These are phyloP conservation scores for Furcasterigmium furcatum DNA, from an alignment of 2,329 filamentous ascomycete species.

Conservation along the genomic window DNA sequence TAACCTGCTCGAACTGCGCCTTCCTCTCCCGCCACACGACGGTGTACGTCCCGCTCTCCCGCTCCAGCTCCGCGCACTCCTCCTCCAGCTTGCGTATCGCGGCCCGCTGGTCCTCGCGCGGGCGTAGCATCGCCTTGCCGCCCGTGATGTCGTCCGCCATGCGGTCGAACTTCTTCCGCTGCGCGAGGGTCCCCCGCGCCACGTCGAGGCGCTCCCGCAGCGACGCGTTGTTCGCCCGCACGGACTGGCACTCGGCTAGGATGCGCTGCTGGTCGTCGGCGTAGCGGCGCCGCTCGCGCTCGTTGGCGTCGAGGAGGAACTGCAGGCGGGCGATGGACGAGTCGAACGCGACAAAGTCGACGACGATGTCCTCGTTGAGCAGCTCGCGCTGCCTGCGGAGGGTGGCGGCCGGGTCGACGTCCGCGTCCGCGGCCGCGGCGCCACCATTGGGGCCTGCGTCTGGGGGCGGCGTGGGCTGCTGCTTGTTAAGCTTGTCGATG, in stretches of 20 bases:
- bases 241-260: conserved; percentile 70
- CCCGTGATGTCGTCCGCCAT: conserved; percentile 82
- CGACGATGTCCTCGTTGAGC: conserved; percentile 77
- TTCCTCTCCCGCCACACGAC: conserved; percentile 80
- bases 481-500: conserved; percentile 49
- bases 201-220: conserved; percentile 74
- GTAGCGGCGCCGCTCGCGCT: conserved; percentile 79
- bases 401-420: conserved; percentile 24
- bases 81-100: conserved; percentile 79
- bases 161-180: conserved; percentile 84
- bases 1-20: conserved; percentile 83
- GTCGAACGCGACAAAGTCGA: conserved; percentile 88
- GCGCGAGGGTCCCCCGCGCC: conserved; percentile 69
- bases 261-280: conserved; percentile 77
- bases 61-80: conserved; percentile 83
- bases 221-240: conserved; percentile 70
- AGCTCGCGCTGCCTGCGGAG: conserved; percentile 56
- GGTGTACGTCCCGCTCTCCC: conserved; percentile 78
- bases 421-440: conserved; percentile 15
- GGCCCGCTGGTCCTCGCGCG: conserved; percentile 77
- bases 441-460: conserved; percentile 34
- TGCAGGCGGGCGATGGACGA: conserved; percentile 84
- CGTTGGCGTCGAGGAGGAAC: conserved; percentile 80
- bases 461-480: conserved; percentile 64
- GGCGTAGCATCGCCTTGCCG: conserved; percentile 68